Percentiles rank a stretch among this genome's conserved stretches.
Evolutionary conservation across 805 yeast genomes (phyloP).

Genomic region (Saccharomycopsis guyanensis): DNA sequence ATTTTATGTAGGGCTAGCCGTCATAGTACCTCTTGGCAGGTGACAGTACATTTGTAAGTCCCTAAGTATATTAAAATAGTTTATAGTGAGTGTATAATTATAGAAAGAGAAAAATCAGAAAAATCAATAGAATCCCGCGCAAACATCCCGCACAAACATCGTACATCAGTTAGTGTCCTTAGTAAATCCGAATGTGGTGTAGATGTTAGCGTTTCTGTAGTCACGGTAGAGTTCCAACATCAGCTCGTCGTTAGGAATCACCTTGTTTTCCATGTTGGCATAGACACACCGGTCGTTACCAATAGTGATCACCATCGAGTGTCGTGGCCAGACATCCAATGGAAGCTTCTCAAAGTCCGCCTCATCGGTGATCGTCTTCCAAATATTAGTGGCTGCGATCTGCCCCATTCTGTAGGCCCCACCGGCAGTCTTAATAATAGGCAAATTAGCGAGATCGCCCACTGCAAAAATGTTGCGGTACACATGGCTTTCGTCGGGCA

Average conservation of each 20-base stretch:
- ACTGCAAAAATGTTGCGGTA: conserved; percentile 28
- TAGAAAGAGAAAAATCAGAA: too few species aligned
- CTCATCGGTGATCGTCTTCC: conserved; percentile 11
- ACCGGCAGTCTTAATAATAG: conserved; percentile 35
- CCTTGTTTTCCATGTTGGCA: conserved; percentile 23
- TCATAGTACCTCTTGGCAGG: too few species aligned
- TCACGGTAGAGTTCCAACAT: conserved; percentile 28
- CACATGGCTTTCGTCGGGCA: conserved; percentile 6
- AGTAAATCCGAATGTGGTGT: neutral
- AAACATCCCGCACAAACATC: too few species aligned
- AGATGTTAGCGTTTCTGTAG: conserved; percentile 21
- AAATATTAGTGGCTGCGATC: conserved; percentile 25
- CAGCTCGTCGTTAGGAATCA: conserved; percentile 24
- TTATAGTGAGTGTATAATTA: too few species aligned
- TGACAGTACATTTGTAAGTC: too few species aligned
- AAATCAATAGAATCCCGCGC: too few species aligned
- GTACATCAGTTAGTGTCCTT: too few species aligned
- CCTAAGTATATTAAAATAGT: too few species aligned
- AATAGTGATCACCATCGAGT: conserved; percentile 5
- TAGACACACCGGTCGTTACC: conserved; percentile 5
- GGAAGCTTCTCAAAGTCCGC: neutral
- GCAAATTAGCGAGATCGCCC: conserved; percentile 31
- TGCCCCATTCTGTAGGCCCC: conserved; percentile 29
- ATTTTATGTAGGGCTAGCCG: too few species aligned
- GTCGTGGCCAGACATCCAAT: conserved; percentile 3